Evolutionary conservation across 129 eudicot species (phyloP).

Genomic region (Chrysanthemum seticuspe): DNA sequence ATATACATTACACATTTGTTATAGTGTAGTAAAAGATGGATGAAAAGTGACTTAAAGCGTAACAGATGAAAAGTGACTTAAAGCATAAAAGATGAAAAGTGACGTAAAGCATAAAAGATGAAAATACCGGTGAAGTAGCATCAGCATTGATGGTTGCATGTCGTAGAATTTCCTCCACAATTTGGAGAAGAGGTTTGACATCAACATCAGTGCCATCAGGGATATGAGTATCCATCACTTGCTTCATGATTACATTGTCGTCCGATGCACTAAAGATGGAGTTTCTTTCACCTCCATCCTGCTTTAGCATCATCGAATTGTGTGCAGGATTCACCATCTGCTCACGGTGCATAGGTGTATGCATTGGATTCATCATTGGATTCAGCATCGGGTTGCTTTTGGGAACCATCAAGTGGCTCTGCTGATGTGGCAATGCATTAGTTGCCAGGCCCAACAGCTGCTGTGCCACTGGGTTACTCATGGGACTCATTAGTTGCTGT

Average conservation of each 20-base stretch:
- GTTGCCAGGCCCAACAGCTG: constrained; percentile 26
- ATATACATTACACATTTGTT: not conserved
- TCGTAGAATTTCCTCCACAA: constrained; percentile 54
- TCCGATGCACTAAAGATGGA: constrained; percentile 56
- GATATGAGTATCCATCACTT: constrained; percentile 46
- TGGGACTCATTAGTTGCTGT: constrained; percentile 32
- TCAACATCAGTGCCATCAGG: constrained; percentile 62
- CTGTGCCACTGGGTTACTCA: constrained; percentile 34
- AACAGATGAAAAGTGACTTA: not conserved
- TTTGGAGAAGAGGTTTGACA: constrained; percentile 56
- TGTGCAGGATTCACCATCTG: constrained; percentile 24
- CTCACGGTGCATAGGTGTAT: constrained; percentile 27
- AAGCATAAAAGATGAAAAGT: not conserved
- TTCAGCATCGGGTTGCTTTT: constrained; percentile 28
- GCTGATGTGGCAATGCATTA: constrained; percentile 35
- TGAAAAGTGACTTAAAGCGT: not conserved
- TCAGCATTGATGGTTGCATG: constrained; percentile 41
- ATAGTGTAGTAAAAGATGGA: not conserved
- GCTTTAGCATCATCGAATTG: constrained; percentile 29
- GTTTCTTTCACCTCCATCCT: constrained; percentile 40
- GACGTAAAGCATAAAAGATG: not conserved
- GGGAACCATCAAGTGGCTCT: constrained; percentile 27
- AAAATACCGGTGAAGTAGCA: constrained; percentile 24
- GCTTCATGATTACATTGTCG: constrained; percentile 61
- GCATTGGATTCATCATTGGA: constrained; percentile 29